Base-by-base conservation (phyloP, 257 asterid species). In the Penstemon barbatus region DNA sequence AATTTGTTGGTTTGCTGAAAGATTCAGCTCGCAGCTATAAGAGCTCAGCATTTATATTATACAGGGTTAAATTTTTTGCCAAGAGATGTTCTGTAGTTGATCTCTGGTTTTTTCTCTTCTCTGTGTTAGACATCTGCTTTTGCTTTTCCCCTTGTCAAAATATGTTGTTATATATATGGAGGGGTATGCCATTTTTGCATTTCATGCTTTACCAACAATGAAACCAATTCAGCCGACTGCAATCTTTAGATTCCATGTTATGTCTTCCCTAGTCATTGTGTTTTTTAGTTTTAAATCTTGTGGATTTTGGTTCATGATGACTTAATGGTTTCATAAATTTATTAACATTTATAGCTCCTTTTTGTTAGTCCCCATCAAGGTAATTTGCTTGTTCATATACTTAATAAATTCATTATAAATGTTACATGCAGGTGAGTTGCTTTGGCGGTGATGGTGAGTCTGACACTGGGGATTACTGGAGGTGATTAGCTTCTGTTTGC, bases 391-490 rank as follows among this genome's bases (percentile, higher is more conserved):
- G 19, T 18, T 13, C 33, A 25, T 25, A 25, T 25, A 25, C 33
- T 12, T 55, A 58, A 73, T 74, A 38, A 58, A 66, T 36, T 66
- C 43, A 65, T 57, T 19, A 63, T 48, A 49, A 48, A 13, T 41
- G n/a, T 46, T 42, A 45, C 37, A 53, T 84, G 65, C 86, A 90
- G 99, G 97, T 94, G 58, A 94, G 97, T 78, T 91, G 99, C 84
- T 94, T 89, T 74, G 99, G 99, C 44, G 62, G 85, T 65, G 97
- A 94, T 15, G 82, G 81, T 3, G 86, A 81, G 59, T 94, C 99
- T 12, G 99, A 94, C 74, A 94, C 97, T 38, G 97, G 97, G 57
- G 99, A 91, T 69, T 72, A 81, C 52, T 94, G 99, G 99, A 89
- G 89, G 99, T 89, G 68, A 79, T 80, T 25, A 57, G 48, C 50